A percentile compares a stretch with the other conserved stretches of the same genome.
phyloP scores from a whole-genome alignment of 2,329 filamentous ascomycete genomes.

The Aspergillus sp. region DNA sequence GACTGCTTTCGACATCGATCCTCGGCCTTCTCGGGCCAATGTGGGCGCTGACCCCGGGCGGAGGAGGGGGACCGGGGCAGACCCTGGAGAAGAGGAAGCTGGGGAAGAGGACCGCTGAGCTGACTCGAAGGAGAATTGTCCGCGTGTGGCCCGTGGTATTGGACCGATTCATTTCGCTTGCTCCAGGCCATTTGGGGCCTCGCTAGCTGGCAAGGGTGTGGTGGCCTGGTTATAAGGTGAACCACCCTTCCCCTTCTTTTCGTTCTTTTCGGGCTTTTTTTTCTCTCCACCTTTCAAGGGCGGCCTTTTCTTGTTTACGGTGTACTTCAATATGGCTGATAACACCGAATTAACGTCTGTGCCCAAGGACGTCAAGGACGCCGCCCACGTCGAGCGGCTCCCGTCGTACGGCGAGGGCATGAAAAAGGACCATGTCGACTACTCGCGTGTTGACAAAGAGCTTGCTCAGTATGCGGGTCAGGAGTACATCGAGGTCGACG shows the following conservation, averaged over 20 bases:
- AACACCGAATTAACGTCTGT: constrained; percentile 3
- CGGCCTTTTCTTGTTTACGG: not conserved
- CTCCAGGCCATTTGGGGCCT: not conserved
- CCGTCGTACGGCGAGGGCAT: constrained; percentile 45
- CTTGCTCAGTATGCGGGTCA: constrained; percentile 67
- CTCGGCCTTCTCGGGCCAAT: constrained; percentile 8
- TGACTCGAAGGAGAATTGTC: constrained; percentile 1
- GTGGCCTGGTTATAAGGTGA: not conserved
- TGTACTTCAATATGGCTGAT: constrained; percentile 2
- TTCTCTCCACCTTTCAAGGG: not conserved
- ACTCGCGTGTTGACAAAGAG: constrained; percentile 65
- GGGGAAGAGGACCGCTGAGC: not conserved
- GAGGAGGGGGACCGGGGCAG: constrained; percentile 3
- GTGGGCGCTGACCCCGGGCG: not conserved
- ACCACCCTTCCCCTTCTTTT: not conserved
- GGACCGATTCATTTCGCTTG: not conserved
- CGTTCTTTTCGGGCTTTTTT: no score
- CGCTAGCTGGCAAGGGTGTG: not conserved
- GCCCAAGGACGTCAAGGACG: constrained; percentile 21
- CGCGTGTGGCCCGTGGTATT: not conserved
- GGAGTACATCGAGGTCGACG: constrained; percentile 56
- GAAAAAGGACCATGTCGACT: constrained; percentile 56
- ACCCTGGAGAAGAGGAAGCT: constrained; percentile 1
- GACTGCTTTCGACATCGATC: not conserved
- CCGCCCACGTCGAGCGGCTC: constrained; percentile 51